Percentiles rank a stretch among this genome's conserved stretches.
Evolutionary conservation across 192 early-diverging fungal species (phyloP).

Genomic region (Oehlia diaphana): DNA sequence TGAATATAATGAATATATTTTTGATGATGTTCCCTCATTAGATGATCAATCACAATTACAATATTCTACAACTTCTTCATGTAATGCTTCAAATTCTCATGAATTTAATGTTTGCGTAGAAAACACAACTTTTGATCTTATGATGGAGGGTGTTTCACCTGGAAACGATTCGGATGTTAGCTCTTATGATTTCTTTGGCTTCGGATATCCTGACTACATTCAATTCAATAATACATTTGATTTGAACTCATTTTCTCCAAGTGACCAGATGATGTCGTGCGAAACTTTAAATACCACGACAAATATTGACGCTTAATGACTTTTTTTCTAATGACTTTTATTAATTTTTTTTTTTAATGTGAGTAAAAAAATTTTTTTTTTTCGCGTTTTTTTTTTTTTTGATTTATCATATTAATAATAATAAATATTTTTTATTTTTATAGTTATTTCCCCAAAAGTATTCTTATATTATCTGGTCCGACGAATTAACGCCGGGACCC

Average conservation of each 20-base stretch:
- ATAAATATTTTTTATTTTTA: too few relatives aligned
- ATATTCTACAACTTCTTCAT: not conserved
- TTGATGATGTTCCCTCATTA: not conserved
- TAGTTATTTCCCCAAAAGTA: too few relatives aligned
- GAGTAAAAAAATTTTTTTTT: too few relatives aligned
- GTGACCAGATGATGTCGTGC: not conserved
- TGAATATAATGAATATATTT: not conserved
- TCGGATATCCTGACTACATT: not conserved
- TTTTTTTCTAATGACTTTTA: too few relatives aligned
- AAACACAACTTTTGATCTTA: not conserved
- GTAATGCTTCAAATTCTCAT: not conserved
- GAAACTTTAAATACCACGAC: not conserved
- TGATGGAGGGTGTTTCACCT: slow-evolving; percentile 11
- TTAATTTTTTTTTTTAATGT: too few relatives aligned
- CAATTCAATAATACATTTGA: not conserved
- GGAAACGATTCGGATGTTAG: not conserved
- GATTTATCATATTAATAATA: too few relatives aligned
- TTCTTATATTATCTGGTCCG: too few relatives aligned
- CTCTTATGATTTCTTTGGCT: not conserved
- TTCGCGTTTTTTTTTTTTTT: too few relatives aligned
- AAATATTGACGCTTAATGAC: too few relatives aligned
- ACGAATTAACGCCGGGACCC: too few relatives aligned
- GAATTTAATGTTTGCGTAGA: not conserved
- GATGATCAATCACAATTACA: not conserved
- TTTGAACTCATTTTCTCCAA: not conserved